phyloP scores from a whole-genome alignment of 2,329 filamentous ascomycete species.

The Plenodomus tracheiphilus region DNA sequence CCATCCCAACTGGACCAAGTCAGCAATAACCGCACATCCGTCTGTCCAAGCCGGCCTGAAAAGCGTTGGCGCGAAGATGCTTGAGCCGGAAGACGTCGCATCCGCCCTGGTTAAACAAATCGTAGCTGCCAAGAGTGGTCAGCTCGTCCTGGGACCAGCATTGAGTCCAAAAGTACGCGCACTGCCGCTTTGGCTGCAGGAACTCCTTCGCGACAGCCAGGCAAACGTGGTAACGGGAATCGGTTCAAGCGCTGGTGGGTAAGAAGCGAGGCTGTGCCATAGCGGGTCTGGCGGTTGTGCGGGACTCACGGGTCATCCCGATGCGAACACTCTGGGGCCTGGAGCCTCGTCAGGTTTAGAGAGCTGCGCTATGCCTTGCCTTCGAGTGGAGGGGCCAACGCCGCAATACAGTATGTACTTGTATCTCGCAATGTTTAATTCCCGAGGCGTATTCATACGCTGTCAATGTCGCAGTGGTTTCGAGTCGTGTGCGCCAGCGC shows the following conservation, averaged over 20 bases:
- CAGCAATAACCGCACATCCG: constrained; percentile 39
- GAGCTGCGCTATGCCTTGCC: background rate
- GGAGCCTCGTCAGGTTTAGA: constrained; percentile 1
- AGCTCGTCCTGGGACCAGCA: constrained; percentile 45
- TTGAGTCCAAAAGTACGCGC: constrained; percentile 29
- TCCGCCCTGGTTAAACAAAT: constrained; percentile 51
- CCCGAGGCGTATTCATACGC: constrained; percentile 2
- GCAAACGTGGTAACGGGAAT: constrained; percentile 33
- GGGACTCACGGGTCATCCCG: no score
- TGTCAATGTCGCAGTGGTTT: background rate
- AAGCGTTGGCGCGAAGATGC: constrained; percentile 33
- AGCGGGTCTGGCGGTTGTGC: background rate
- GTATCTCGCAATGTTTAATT: background rate
- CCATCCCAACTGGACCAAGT: constrained; percentile 49
- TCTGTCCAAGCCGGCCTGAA: constrained; percentile 37
- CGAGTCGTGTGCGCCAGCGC: constrained; percentile 4
- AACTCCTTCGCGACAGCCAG: constrained; percentile 35
- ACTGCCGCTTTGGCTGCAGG: constrained; percentile 41
- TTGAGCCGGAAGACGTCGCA: constrained; percentile 47
- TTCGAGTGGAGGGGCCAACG: background rate
- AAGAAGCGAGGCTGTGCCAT: constrained; percentile 1
- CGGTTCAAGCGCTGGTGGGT: constrained; percentile 26
- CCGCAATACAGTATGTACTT: constrained; percentile 2
- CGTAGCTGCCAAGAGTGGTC: constrained; percentile 45
- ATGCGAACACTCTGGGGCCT: constrained; percentile 5